Percentiles rank a stretch among this genome's conserved stretches.
Conservation (phyloP, 129 eudicot genomes). For the Flaveria brownii region DNA sequence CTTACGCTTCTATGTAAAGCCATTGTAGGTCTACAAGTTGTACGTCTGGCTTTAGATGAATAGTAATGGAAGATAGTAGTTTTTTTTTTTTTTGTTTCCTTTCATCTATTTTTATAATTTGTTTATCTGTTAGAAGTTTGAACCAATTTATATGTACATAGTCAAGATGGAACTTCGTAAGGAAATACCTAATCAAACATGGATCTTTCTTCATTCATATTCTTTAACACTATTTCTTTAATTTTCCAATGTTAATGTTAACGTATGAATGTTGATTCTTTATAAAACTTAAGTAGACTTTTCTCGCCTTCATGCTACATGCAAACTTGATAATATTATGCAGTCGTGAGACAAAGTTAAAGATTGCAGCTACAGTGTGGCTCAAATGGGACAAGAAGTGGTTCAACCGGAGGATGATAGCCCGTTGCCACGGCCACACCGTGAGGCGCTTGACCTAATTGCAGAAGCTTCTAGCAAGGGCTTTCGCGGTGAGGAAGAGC, state of each 20-base stretch:
- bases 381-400: too few species aligned
- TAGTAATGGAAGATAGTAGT: too few species aligned
- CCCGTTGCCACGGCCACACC: too few species aligned
- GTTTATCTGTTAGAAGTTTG: too few species aligned
- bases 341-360: conserved; percentile 29
- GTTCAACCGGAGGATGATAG: too few species aligned
- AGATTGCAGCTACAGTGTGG: too few species aligned
- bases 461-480: conserved; percentile 51
- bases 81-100: too few species aligned
- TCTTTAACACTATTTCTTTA: conserved; percentile 10
- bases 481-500: conserved; percentile 62
- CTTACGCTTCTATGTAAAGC: too few species aligned
- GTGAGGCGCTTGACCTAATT: too few species aligned
- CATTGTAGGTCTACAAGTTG: too few species aligned
- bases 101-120: too few species aligned
- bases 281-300: neutral
- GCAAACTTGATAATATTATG: neutral
- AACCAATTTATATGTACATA: conserved; percentile 8
- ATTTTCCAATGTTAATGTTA: neutral
- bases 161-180: conserved; percentile 70
- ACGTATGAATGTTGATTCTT: conserved; percentile 5
- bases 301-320: neutral
- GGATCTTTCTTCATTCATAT: conserved; percentile 12
- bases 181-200: conserved; percentile 81
- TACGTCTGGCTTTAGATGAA: too few species aligned